phyloP scores from a whole-genome alignment of 305 asterid genomes.

The Fraxinus greggii region DNA sequence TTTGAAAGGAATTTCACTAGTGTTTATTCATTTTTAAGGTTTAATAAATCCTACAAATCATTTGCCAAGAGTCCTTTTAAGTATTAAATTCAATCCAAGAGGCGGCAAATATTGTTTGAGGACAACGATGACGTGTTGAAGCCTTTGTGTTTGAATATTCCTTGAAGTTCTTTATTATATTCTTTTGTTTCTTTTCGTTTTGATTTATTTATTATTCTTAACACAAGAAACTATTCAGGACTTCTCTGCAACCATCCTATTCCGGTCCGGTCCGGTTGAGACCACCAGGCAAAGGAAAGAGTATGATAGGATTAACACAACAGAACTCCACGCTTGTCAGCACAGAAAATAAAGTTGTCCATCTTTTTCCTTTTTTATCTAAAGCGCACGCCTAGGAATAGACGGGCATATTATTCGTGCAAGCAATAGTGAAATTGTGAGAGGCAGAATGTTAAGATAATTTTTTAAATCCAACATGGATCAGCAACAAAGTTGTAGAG shows the following conservation, averaged over 20 bases:
- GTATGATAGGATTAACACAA: background rate
- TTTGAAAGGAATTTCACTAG: background rate
- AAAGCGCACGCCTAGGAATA: constrained; percentile 24
- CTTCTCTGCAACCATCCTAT: background rate
- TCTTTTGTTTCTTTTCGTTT: background rate
- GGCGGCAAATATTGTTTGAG: background rate
- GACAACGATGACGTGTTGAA: background rate
- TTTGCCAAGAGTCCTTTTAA: background rate
- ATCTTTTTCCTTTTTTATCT: constrained; percentile 5
- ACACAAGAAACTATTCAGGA: background rate
- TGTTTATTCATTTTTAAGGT: no score
- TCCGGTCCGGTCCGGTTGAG: background rate
- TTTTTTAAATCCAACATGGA: background rate
- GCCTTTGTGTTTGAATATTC: background rate
- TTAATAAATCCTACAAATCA: background rate
- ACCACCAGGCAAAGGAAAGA: background rate
- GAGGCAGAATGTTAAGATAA: background rate
- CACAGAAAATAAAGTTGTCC: constrained; percentile 15
- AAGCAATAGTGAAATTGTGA: background rate
- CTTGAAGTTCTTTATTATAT: background rate
- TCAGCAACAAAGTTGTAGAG: background rate
- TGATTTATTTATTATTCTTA: no score
- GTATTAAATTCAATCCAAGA: background rate
- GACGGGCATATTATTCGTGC: background rate
- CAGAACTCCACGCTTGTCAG: background rate